Conservation (phyloP, 164 flowering plant genomes). For the Dillenia suffruticosa region DNA sequence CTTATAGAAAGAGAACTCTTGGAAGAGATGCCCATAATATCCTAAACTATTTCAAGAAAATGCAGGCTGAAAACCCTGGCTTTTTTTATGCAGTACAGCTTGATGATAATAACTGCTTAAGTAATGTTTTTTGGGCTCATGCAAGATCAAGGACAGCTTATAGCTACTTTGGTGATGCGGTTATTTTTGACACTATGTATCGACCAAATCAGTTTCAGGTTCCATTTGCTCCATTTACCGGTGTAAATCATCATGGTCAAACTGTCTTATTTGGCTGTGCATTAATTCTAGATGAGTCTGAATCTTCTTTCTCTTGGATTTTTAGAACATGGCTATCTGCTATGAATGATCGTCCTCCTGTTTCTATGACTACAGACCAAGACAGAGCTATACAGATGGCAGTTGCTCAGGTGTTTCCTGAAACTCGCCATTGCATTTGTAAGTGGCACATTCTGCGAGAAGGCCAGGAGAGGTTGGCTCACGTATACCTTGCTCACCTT, state of each 20-base stretch:
- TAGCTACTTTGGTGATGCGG: constrained; percentile 68
- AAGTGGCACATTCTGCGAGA: constrained; percentile 72
- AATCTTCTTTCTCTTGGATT: constrained; percentile 63
- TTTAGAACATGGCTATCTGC: constrained; percentile 70
- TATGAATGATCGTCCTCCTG: constrained; percentile 58
- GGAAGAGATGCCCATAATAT: constrained; percentile 63
- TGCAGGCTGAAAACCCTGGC: constrained; percentile 73
- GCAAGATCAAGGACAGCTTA: constrained; percentile 66
- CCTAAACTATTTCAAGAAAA: constrained; percentile 57
- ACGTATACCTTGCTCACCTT: constrained; percentile 45
- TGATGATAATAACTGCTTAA: constrained; percentile 60
- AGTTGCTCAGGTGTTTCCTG: constrained; percentile 57
- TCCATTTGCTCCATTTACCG: constrained; percentile 77
- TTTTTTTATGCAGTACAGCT: constrained; percentile 73
- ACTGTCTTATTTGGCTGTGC: constrained; percentile 73
- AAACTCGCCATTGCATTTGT: constrained; percentile 59
- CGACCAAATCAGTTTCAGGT: constrained; percentile 50
- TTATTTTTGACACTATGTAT: constrained; percentile 67
- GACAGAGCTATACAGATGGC: constrained; percentile 64
- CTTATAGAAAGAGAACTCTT: constrained; percentile 27
- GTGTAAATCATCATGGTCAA: constrained; percentile 77
- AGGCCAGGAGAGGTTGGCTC: constrained; percentile 62
- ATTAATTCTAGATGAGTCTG: constrained; percentile 62
- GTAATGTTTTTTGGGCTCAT: constrained; percentile 80
- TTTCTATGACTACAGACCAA: constrained; percentile 61